Evolutionary conservation across 208 protist species (phyloP).

Genomic region (Wallacemonas sp.): DNA sequence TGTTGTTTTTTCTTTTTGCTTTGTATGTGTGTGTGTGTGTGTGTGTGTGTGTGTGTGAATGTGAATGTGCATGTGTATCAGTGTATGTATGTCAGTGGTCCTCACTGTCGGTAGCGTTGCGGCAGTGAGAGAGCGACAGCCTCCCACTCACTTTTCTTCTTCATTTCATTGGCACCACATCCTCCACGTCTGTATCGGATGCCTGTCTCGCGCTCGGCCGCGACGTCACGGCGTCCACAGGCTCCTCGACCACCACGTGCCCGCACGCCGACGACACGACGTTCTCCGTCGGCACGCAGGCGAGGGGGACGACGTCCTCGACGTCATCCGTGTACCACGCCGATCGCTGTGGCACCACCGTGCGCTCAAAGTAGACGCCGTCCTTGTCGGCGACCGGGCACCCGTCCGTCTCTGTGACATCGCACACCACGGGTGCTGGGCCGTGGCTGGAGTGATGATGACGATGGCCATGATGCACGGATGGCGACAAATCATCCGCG

Average conservation of each 20-base stretch:
- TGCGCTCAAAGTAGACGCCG: not conserved
- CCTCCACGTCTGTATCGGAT: conserved; percentile 48
- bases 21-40: too few species aligned
- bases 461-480: too few species aligned
- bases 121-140: too few species aligned
- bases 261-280: not conserved
- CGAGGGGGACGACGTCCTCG: conserved; percentile 30
- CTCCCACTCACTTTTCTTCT: too few species aligned
- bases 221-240: not conserved
- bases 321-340: conserved; percentile 22
- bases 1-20: not conserved
- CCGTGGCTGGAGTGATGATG: too few species aligned
- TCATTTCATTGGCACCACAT: conserved; percentile 45
- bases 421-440: too few species aligned
- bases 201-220: not conserved
- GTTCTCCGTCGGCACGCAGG: not conserved
- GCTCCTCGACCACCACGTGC: conserved; percentile 19
- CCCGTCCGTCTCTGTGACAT: too few species aligned
- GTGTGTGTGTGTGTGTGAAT: too few species aligned
- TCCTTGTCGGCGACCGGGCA: not conserved
- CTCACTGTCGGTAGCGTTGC: too few species aligned
- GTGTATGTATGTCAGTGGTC: too few species aligned
- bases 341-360: not conserved
- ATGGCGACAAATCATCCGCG: not conserved
- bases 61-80: too few species aligned